These are phyloP conservation scores for Rhodotorula diobovata DNA, from an alignment of 768 basidiomycete species.

Conservation along the genomic window DNA sequence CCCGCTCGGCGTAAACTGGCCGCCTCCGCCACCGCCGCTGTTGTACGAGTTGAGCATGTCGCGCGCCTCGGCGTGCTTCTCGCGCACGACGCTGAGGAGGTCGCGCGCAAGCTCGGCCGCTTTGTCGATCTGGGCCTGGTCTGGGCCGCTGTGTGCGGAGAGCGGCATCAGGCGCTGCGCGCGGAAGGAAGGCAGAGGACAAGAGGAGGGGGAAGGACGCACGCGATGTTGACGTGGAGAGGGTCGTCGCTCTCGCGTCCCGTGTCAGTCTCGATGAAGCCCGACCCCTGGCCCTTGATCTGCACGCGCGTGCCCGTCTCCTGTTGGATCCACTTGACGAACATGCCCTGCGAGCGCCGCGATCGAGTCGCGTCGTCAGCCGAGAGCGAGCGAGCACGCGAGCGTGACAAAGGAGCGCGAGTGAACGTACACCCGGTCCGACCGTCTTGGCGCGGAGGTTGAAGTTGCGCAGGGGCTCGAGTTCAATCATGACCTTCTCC, in stretches of 20 bases:
- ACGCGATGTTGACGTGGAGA: constrained; percentile 89
- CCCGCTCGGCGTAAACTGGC: constrained; percentile 4
- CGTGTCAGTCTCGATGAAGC: constrained; percentile 88
- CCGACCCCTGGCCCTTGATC: constrained; percentile 90
- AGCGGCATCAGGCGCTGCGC: neutral
- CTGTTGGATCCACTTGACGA: constrained; percentile 96
- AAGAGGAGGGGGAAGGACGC: constrained; percentile 44
- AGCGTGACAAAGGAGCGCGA: neutral
- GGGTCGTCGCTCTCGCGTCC: constrained; percentile 82
- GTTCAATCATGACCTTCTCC: constrained; percentile 80
- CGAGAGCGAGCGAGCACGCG: no score
- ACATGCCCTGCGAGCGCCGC: constrained; percentile 66
- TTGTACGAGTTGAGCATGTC: constrained; percentile 36
- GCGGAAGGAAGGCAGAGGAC: constrained; percentile 5
- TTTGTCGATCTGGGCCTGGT: constrained; percentile 75
- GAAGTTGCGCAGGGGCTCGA: constrained; percentile 91
- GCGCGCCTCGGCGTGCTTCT: constrained; percentile 79
- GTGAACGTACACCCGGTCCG: constrained; percentile 69
- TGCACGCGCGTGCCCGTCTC: constrained; percentile 95
- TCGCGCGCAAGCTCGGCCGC: constrained; percentile 86
- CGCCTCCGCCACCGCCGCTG: neutral
- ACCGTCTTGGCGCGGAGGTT: constrained; percentile 97
- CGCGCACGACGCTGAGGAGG: constrained; percentile 76
- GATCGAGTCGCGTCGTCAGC: neutral
- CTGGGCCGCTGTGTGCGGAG: constrained; percentile 61